Base-by-base conservation (phyloP, 2,329 filamentous ascomycete genomes). In the Didymellaceae sp. region DNA sequence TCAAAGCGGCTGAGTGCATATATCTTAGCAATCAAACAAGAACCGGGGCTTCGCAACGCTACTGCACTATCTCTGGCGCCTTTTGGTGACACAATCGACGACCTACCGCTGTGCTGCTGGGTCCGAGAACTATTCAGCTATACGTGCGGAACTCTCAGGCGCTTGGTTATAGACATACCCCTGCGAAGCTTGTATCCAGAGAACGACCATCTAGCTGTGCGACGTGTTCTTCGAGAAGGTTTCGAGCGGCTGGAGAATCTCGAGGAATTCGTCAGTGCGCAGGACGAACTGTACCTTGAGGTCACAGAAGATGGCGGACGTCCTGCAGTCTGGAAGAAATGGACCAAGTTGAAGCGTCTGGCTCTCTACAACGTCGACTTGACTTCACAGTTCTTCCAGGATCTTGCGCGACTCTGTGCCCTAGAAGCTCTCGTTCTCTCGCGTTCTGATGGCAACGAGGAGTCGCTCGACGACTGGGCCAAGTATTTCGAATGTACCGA, bases 161-260 rank as follows among this genome's bases (percentile, higher is more conserved):
- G 76, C 16, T 71, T 82, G 6, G 70, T 81, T 37, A 72, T 82
- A 32, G 71, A 79, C 49, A 79, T 82, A 56, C 78, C 79, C 6
- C 75, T 81, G 35, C 68, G 74, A 17, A 77, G 68, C 43, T 64
- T 80, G 13, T 72, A 75, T 21, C 73, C 72, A 1, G 68, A 73
- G 18, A 71, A 78, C 22, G 78, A 81, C 46, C 72, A 75, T 48
- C 60, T 75, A 0, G 58, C 45, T 14, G 65, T 63, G 34, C 68
- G 73, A 30, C 68, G 62, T 21, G 74, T 73, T 4, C 71, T 82
- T 6, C 73, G 74, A 9, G 70, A 77, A n/a, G 79, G 77, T 0
- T 80, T 82, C 47, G 61, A 69, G 55, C 62, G 71, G 35, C 72
- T 82, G 0, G 64, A 71, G 30, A 65, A 57, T 24, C 66, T 82